Evolutionary conservation across 2,329 filamentous ascomycete genomes (phyloP), one percentile per base, ranked within the genome.

Genomic region (Penicillium vulpinum): DNA sequence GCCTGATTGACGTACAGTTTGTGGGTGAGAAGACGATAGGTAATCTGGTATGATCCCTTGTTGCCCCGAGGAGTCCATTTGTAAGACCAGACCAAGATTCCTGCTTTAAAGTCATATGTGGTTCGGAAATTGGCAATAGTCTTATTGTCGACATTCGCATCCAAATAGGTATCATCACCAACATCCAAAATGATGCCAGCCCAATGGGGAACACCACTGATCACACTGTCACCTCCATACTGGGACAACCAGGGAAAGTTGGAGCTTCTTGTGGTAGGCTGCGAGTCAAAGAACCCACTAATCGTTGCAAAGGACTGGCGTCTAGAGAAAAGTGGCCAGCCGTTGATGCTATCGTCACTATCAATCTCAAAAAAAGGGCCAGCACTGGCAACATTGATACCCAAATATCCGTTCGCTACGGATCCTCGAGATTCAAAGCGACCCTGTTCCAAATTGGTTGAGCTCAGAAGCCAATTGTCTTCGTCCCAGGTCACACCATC

Each of bases 181-280:
- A 84, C 73, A 51, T 85, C 80, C 18, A 89, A 76, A 35, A 86
- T 70, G 36, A 89, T 73, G 1, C 83, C 85, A 26, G 80, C 80
- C 80, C 86, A 88, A 67, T 90, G 88, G 7, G 88, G 88, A 16
- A 91, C 81, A 24, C 88, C 88, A 50, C 83, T 84, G 60, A 90
- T 88, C 49, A 88, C 86, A 63, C 84, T 88, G 65, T 91, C 88
- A 56, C 83, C 83, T 7, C 87, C 87, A 72, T 88, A 88, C 62
- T 90, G 84, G 54, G 83, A 80, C 41, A 91, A 70, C 87, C 88
- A 90, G 0, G 80, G 80, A 62, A 87, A 89, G 63, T 90, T 90
- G 7, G 82, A 82, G 0, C 81, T 80, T 43, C 83, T 85, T 0
- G 81, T 84, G 29, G 77, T 80, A 3, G 80, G 77, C 67, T 89